Percentiles rank a stretch among this genome's conserved stretches.
phyloP scores from a whole-genome alignment of 306 rosid genomes.

The Urtica urens region DNA sequence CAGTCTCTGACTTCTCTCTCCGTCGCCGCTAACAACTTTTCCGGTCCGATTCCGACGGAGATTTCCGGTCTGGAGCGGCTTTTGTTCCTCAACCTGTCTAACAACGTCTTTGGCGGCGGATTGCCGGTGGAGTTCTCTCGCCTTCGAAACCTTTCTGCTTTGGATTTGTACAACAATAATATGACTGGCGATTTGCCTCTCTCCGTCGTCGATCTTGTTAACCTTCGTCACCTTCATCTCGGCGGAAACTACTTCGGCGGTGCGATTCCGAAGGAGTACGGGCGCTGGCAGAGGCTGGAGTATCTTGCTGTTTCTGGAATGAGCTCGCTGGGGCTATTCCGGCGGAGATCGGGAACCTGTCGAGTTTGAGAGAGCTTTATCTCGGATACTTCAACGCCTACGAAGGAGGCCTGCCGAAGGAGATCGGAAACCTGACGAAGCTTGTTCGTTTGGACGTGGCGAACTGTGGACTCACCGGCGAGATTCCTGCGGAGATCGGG shows the following conservation, averaged over 20 bases:
- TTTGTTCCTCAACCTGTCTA: constrained; percentile 61
- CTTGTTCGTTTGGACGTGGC: constrained; percentile 82
- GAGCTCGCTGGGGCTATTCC: constrained; percentile 61
- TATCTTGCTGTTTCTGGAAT: constrained; percentile 78
- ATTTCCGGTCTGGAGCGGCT: constrained; percentile 48
- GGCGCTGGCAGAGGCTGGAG: constrained; percentile 40
- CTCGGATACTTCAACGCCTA: constrained; percentile 64
- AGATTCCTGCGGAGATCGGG: constrained; percentile 63
- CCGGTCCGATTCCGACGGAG: constrained; percentile 54
- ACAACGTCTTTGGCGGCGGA: constrained; percentile 56
- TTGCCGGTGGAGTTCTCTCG: constrained; percentile 45
- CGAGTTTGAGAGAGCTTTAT: constrained; percentile 61
- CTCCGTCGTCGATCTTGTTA: constrained; percentile 32
- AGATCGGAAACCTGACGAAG: constrained; percentile 59
- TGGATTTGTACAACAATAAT: constrained; percentile 80
- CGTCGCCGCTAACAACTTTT: constrained; percentile 44
- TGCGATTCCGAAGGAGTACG: constrained; percentile 66
- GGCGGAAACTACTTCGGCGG: constrained; percentile 80
- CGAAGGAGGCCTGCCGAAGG: constrained; percentile 57
- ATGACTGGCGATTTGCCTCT: constrained; percentile 66
- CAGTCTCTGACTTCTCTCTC: no score
- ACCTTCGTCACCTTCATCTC: constrained; percentile 71
- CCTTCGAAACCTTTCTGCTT: constrained; percentile 43
- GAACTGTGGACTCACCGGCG: constrained; percentile 63
- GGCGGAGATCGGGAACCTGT: constrained; percentile 63